Evolutionary conservation across 148 eudicot genomes (phyloP).

Genomic region (Gaultheria prostrata): DNA sequence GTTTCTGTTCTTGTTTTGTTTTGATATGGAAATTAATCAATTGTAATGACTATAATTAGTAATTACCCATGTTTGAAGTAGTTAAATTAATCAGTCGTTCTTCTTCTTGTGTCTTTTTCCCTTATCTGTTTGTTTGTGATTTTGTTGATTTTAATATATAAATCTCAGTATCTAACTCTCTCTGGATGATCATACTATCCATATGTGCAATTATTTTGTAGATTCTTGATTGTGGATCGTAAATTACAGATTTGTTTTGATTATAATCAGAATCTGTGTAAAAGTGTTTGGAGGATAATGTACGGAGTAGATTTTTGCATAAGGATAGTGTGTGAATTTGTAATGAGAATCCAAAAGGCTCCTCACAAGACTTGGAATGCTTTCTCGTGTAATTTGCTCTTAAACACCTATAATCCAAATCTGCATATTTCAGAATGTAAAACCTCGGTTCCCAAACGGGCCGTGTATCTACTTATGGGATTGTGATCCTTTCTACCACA

Average conservation of each 20-base stretch:
- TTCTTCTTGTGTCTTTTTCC: not conserved
- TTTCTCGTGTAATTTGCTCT: not conserved
- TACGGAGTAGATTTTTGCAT: not conserved
- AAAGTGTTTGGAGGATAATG: not conserved
- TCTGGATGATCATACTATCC: no score
- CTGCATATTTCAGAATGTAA: not conserved
- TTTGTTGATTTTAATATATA: not conserved
- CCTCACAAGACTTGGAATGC: not conserved
- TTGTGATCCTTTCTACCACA: not conserved
- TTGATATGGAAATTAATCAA: not conserved
- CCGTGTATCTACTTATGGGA: not conserved
- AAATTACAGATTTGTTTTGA: not conserved
- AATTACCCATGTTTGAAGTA: conserved; percentile 10
- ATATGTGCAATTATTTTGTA: not conserved
- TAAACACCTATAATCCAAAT: not conserved
- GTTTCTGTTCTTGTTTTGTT: not conserved
- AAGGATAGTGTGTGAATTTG: not conserved
- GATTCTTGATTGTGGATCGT: not conserved
- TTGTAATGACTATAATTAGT: not conserved
- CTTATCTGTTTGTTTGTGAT: not conserved
- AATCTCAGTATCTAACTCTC: not conserved
- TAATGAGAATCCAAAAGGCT: not conserved
- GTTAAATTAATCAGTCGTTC: not conserved
- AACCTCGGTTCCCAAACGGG: not conserved
- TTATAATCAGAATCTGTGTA: not conserved